A percentile compares a stretch with the other conserved stretches of the same genome.
Conservation (phyloP, 163 green algal genomes). For the Trebouxiophyceae sp. region DNA sequence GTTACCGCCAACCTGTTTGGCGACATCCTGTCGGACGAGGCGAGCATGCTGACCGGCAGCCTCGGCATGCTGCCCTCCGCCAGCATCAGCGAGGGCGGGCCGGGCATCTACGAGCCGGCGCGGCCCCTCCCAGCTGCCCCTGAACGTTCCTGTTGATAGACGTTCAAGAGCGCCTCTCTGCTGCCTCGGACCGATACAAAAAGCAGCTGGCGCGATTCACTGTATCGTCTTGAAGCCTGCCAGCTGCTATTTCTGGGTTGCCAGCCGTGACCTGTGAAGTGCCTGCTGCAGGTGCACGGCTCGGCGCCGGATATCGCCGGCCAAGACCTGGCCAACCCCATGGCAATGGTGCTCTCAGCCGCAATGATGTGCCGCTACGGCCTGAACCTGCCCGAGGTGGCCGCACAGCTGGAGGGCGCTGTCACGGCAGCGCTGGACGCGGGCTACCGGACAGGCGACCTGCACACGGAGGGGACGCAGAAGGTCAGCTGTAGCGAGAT, state of each 20-base stretch:
- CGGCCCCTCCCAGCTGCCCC: too few species aligned
- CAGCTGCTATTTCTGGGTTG: too few species aligned
- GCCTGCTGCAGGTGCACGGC: conserved; percentile 75
- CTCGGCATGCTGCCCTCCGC: conserved; percentile 97
- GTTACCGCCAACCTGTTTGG: conserved; percentile 99
- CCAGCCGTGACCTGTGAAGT: too few species aligned
- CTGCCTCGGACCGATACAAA: not conserved
- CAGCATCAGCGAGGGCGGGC: conserved; percentile 76
- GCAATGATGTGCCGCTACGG: conserved; percentile 99
- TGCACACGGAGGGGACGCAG: conserved; percentile 69
- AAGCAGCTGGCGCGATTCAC: not conserved
- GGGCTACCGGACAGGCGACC: conserved; percentile 86
- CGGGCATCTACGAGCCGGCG: conserved; percentile 95
- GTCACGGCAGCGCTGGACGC: conserved; percentile 78
- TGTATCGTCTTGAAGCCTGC: too few species aligned
- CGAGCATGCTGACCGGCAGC: conserved; percentile 93
- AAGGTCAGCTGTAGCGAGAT: conserved; percentile 58
- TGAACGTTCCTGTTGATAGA: too few species aligned
- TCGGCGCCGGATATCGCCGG: conserved; percentile 95
- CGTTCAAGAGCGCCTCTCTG: too few species aligned
- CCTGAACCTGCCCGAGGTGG: conserved; percentile 78
- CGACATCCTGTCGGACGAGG: conserved; percentile 97
- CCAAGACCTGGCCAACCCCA: conserved; percentile 85
- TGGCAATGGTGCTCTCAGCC: conserved; percentile 89
- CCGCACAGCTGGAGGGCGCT: conserved; percentile 73